Base-by-base conservation (phyloP, 225 moss, liverwort and hornwort species). In the Bryum argenteum region DNA sequence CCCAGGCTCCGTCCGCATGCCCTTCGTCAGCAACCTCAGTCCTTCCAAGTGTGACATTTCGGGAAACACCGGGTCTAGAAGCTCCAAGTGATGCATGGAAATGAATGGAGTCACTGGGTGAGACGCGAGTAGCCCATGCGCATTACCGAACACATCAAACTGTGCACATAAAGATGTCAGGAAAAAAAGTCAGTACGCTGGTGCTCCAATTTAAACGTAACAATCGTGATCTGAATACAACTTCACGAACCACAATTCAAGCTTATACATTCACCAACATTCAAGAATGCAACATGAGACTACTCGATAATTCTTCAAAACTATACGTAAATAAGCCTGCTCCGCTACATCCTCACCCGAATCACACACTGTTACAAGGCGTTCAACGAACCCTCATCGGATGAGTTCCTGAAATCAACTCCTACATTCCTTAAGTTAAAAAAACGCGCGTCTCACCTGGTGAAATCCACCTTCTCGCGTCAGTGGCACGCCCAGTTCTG, bases 51-150 rank as follows among this genome's bases (percentile, higher is more conserved):
- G 90, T 18, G 86, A 84, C 80, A 83, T 75, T 9, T 86, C 63
- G 12, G 97, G 97, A 4, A 98, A 87, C 26, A 94, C 74, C 16
- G 94, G 97, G 44, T 89, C 80, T 58, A 98, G 81, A 21, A 98
- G 76, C 80, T 98, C 94, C 81, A 94, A 78, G 71, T 98, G 97
- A 66, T 98, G 97, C 70, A 98, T 91, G 6, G 97, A 94, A 70
- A 98, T 47, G 83, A 98, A 98, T n/a, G 97, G 97, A n/a, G 97
- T 83, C 38, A 94, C 69, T 4, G 94, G 97, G 65, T 98, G 97
- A 17, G 97, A 90, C 20, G 97, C 94, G 68, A 98, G 83, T 13
- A 94, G 56, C 38, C 97, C 97, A 69, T 88, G 89, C 2, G 92
- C 92, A 51, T 94, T 87, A 37, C 97, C 97, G 53, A 89, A 73